phyloP scores from a whole-genome alignment of 2,329 filamentous ascomycete species.

The Monosporascus sp. region DNA sequence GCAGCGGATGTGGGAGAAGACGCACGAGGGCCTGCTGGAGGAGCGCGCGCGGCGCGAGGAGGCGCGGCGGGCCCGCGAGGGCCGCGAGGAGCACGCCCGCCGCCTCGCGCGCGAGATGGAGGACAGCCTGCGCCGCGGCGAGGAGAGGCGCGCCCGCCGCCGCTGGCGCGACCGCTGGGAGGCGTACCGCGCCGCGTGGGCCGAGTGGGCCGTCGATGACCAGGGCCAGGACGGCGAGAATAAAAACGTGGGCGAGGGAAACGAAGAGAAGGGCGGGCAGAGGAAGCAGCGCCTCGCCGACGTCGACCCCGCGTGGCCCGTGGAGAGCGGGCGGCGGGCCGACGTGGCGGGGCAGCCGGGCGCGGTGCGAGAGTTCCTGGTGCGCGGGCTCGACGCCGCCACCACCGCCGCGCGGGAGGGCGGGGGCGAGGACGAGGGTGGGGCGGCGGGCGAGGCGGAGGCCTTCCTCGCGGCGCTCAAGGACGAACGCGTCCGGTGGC shows the following conservation, averaged over 20 bases:
- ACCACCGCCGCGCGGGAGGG: constrained; percentile 60
- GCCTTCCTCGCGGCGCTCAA: constrained; percentile 55
- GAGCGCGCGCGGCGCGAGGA: constrained; percentile 61
- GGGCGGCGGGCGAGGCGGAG: constrained; percentile 22
- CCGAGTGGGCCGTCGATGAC: constrained; percentile 38
- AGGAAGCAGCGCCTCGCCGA: not conserved
- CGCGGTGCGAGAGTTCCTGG: not conserved
- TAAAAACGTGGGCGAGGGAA: constrained; percentile 1
- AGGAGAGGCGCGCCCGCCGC: constrained; percentile 53
- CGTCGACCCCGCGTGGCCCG: constrained; percentile 62
- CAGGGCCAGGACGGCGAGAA: constrained; percentile 1
- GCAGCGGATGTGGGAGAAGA: constrained; percentile 91
- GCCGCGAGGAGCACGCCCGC: constrained; percentile 30
- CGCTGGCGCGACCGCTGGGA: constrained; percentile 58
- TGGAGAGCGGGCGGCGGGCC: constrained; percentile 50
- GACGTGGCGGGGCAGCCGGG: constrained; percentile 26
- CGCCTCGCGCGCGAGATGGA: constrained; percentile 61
- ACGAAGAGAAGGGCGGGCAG: not conserved
- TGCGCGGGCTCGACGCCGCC: not conserved
- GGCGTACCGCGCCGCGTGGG: constrained; percentile 61
- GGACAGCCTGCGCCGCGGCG: constrained; percentile 59
- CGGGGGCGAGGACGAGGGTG: constrained; percentile 48
- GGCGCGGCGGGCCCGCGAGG: constrained; percentile 39
- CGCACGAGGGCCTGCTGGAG: constrained; percentile 74
- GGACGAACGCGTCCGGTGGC: constrained; percentile 85